Evolutionary conservation across 2,329 filamentous ascomycete genomes (phyloP), one percentile per base, ranked within the genome.

Genomic region (Hypocreales sp.): DNA sequence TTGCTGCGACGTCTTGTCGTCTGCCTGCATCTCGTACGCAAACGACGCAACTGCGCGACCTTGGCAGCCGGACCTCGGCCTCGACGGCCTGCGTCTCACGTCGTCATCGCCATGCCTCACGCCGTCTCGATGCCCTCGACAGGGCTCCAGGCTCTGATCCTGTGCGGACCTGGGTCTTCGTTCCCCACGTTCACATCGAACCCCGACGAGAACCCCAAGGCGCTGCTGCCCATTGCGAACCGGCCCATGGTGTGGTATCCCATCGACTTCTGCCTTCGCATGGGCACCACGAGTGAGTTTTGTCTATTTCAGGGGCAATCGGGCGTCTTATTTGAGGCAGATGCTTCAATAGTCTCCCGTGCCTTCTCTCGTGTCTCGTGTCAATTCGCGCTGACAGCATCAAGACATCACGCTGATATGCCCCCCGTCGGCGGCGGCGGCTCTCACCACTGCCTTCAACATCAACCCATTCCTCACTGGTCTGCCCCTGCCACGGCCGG

Each of bases 211-310:
- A 75, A 80, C 34, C 80, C 81, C 8, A 90, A 90, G 54, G 80
- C 81, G 8, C 66, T 90, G 14, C 56, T 90, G 7, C 81, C 81
- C 5, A 79, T 90, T 33, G 81, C 81, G 20, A 90, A 90, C 49
- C 58, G 81, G 39, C 81, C 81, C 2, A 90, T 90, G 81, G 76
- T 90, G 24, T 87, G 82, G 79, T 90, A 90, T 48, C 76, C 81
- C 5, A 68, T 90, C 22, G 80, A 87, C 42, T 87, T 82, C 56
- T 87, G 80, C 53, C 79, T 83, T 45, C 72, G 80, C 20, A 80
- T 78, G 50, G 80, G 81, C 39, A 71, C 86, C 38, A 79, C 75
- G 44, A 64, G 78, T 80, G 51, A 51, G 67, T 51, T 24, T 18
- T 12, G 16, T 14, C 17, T 13, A 11, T 15, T 12, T 10, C n/a